A percentile compares a stretch with the other conserved stretches of the same genome.
Conservation (phyloP, 2,329 filamentous ascomycete genomes). For the Aspergillus caelatus region DNA sequence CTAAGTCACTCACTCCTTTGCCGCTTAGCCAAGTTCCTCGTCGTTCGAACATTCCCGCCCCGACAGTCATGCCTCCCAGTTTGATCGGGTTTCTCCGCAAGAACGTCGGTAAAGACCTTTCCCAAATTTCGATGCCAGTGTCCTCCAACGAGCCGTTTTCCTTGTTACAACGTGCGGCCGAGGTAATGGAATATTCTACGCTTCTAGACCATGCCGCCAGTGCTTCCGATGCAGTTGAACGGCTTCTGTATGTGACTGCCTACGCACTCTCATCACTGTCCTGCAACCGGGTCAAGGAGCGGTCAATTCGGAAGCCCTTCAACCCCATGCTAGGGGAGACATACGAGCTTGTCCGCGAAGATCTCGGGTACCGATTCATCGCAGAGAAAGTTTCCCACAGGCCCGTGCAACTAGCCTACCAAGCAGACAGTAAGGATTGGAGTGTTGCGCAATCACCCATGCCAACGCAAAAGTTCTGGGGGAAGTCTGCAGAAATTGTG, state of each 20-base stretch:
- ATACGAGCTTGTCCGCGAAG: constrained; percentile 85
- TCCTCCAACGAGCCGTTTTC: constrained; percentile 93
- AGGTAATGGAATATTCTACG: constrained; percentile 87
- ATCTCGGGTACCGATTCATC: constrained; percentile 85
- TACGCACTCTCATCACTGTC: constrained; percentile 91
- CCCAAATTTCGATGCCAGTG: constrained; percentile 95
- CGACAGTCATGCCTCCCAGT: constrained; percentile 81
- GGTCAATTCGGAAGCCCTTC: constrained; percentile 92
- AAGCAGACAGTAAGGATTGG: constrained; percentile 86
- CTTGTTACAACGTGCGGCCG: constrained; percentile 81
- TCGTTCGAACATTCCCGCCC: constrained; percentile 69
- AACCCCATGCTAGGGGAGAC: constrained; percentile 97
- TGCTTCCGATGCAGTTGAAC: constrained; percentile 62
- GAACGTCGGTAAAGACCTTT: constrained; percentile 96
- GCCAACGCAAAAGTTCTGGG: constrained; percentile 97
- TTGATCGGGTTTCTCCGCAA: constrained; percentile 93
- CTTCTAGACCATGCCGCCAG: constrained; percentile 75
- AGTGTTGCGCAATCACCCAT: constrained; percentile 83
- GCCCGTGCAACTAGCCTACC: constrained; percentile 88
- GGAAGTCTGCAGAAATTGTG: constrained; percentile 91
- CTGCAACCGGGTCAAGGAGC: constrained; percentile 79
- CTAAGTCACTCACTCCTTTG: constrained; percentile 75
- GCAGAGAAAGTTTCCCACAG: constrained; percentile 94
- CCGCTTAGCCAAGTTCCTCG: constrained; percentile 70
- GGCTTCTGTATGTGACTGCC: constrained; percentile 81